Conservation (phyloP, 2,329 filamentous ascomycete species). For the Cladosporium sp. region DNA sequence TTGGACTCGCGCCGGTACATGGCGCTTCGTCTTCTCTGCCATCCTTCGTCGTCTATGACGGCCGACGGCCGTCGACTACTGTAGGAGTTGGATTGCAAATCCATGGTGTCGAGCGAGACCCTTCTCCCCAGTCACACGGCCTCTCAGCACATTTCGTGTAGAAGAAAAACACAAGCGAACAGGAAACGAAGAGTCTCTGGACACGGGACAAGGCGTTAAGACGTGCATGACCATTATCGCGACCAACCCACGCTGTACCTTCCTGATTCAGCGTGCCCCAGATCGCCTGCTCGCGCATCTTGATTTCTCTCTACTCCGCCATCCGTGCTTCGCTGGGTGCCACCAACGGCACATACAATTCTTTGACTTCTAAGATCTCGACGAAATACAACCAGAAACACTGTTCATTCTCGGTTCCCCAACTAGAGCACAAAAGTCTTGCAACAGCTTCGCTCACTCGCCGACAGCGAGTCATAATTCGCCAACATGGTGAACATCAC, state of each 20-base stretch:
- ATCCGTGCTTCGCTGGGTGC: too few relatives aligned
- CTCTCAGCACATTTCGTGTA: neutral
- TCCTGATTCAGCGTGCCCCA: neutral
- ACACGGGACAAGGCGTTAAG: neutral
- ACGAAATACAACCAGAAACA: too few relatives aligned
- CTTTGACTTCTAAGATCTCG: too few relatives aligned
- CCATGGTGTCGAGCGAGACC: slow-evolving; percentile 6
- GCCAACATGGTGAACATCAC: slow-evolving; percentile 93
- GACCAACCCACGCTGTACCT: neutral
- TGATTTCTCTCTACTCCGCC: too few relatives aligned
- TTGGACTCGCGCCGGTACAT: slow-evolving; percentile 62
- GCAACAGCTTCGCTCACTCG: neutral
- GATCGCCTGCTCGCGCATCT: neutral
- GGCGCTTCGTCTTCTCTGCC: slow-evolving; percentile 14
- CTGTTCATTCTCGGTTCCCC: too few relatives aligned
- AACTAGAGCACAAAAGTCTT: too few relatives aligned
- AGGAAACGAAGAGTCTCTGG: neutral
- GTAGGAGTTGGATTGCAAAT: neutral
- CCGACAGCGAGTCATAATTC: slow-evolving; percentile 13
- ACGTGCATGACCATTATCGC: neutral
- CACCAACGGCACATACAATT: too few relatives aligned
- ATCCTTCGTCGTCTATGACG: slow-evolving; percentile 5
- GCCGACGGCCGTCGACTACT: slow-evolving; percentile 6
- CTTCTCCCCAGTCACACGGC: neutral
- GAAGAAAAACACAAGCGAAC: neutral